These are phyloP conservation scores for Erysimum cheiri DNA, from an alignment of 441 rosid species.

Conservation along the genomic window DNA sequence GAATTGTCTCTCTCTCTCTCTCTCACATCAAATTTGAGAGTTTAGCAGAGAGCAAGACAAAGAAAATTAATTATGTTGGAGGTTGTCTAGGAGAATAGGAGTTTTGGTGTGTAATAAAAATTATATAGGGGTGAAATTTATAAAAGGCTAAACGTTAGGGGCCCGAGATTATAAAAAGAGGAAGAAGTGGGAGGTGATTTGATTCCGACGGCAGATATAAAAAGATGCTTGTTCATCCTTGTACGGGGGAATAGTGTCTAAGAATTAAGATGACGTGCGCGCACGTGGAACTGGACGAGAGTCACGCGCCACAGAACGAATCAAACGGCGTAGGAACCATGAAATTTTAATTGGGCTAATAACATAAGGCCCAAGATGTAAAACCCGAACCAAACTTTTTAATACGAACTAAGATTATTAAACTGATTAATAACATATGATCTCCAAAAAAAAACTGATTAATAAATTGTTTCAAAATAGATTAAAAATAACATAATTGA, in stretches of 20 bases:
- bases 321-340: neutral
- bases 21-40: neutral
- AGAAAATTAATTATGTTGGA: neutral
- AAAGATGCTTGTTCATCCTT: neutral
- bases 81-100: neutral
- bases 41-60: too few species aligned
- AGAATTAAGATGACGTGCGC: slow-evolving; percentile 9
- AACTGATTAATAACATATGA: neutral
- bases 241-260: neutral
- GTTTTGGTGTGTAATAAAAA: neutral
- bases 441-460: too few species aligned
- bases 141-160: neutral
- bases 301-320: slow-evolving; percentile 26
- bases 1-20: neutral
- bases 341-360: slow-evolving; percentile 10
- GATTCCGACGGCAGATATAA: neutral
- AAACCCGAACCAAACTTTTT: neutral
- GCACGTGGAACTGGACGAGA: slow-evolving; percentile 27
- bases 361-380: neutral
- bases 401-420: neutral
- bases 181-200: neutral
- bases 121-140: neutral
- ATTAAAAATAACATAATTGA: too few species aligned
- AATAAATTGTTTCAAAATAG: too few species aligned
- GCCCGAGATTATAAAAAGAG: neutral